A percentile compares a stretch with the other conserved stretches of the same genome.
phyloP scores from a whole-genome alignment of 2,329 filamentous ascomycete genomes.

The Aureobasidium subglaciale region DNA sequence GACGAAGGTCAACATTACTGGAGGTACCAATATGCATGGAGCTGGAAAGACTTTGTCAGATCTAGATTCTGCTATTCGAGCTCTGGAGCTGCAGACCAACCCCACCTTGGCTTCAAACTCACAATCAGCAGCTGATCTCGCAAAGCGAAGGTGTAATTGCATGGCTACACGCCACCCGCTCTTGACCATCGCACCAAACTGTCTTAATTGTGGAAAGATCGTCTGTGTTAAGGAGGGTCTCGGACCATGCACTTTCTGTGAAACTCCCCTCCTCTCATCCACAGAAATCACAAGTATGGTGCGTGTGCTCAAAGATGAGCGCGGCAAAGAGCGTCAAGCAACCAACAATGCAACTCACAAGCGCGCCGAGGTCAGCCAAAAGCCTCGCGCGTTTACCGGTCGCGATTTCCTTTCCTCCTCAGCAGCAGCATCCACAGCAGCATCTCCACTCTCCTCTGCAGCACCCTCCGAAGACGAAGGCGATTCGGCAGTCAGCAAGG shows the following conservation, averaged over 20 bases:
- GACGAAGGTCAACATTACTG: conserved; percentile 65
- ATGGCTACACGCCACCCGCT: conserved; percentile 82
- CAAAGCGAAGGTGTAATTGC: conserved; percentile 71
- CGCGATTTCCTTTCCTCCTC: conserved; percentile 30
- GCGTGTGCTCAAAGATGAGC: conserved; percentile 71
- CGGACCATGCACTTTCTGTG: conserved; percentile 89
- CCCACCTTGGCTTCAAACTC: conserved; percentile 49
- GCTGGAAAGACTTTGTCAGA: conserved; percentile 65
- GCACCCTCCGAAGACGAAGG: conserved; percentile 27
- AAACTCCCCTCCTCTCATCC: conserved; percentile 61
- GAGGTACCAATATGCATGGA: conserved; percentile 75
- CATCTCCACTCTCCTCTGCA: conserved; percentile 31
- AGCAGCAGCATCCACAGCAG: conserved; percentile 28
- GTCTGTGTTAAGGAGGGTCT: conserved; percentile 91
- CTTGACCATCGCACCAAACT: conserved; percentile 87
- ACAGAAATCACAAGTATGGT: conserved; percentile 81
- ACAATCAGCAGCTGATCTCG: conserved; percentile 42
- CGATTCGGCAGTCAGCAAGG: conserved; percentile 57
- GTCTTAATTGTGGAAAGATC: conserved; percentile 85
- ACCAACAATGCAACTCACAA: conserved; percentile 66
- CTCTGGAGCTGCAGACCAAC: conserved; percentile 87
- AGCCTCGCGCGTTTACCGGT: conserved; percentile 30
- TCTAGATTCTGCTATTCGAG: conserved; percentile 71
- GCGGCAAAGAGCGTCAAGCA: conserved; percentile 78
- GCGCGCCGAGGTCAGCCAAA: conserved; percentile 54